Conservation (phyloP, 169 alveolate species). For the Babesia bigemina region DNA sequence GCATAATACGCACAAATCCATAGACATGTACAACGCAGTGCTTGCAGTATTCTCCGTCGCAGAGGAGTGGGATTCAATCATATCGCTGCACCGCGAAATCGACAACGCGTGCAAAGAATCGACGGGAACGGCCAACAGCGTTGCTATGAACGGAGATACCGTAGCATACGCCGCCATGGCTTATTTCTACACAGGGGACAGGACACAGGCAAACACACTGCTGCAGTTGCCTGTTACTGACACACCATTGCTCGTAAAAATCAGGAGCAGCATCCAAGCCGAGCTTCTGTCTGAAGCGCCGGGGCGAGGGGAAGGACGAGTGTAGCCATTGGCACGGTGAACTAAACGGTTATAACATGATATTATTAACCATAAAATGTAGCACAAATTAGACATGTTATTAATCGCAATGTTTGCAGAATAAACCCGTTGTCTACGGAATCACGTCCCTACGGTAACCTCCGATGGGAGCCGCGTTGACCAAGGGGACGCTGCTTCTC, state of each 20-base stretch:
- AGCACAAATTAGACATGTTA: neutral
- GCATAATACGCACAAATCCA: neutral
- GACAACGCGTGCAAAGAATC: neutral
- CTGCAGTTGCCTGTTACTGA: conserved; percentile 32
- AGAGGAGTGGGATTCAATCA: conserved; percentile 61
- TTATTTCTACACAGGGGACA: conserved; percentile 37
- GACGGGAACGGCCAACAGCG: neutral
- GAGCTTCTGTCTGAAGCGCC: neutral
- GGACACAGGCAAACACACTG: conserved; percentile 16
- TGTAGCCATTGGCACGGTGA: neutral
- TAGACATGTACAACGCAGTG: conserved; percentile 57
- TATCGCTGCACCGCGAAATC: conserved; percentile 33
- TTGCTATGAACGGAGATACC: conserved; percentile 49
- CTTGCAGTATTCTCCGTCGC: conserved; percentile 42
- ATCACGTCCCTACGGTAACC: neutral
- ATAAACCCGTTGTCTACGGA: neutral
- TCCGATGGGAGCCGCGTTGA: conserved; percentile 30
- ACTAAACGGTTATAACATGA: no score
- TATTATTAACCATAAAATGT: neutral
- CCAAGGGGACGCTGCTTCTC: conserved; percentile 1
- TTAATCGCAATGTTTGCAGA: neutral
- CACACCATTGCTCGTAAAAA: conserved; percentile 53
- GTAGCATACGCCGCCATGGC: conserved; percentile 55
- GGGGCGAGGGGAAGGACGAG: neutral
- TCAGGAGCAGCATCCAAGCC: conserved; percentile 32